phyloP scores from a whole-genome alignment of 2,329 filamentous ascomycete species.

The Claviceps sp. region DNA sequence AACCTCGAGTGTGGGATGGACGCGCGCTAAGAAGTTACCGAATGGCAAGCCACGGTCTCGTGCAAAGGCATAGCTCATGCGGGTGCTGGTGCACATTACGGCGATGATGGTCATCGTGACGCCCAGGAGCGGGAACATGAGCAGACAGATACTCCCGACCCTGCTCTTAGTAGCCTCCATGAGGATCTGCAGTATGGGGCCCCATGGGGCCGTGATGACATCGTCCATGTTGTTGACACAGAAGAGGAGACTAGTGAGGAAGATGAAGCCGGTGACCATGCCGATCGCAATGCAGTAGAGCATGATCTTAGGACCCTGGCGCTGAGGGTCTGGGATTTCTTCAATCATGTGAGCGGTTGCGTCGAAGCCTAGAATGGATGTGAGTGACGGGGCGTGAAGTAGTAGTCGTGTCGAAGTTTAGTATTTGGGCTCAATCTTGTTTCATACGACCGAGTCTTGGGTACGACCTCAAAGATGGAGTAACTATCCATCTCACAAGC shows the following conservation, averaged over 20 bases:
- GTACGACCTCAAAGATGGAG: no score
- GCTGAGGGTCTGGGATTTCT: conserved; percentile 43
- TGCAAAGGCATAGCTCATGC: conserved; percentile 56
- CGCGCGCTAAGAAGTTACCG: conserved; percentile 43
- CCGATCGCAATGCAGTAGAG: conserved; percentile 51
- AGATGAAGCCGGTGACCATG: conserved; percentile 48
- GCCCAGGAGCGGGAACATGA: conserved; percentile 48
- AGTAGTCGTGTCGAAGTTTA: no score
- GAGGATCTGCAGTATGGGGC: conserved; percentile 50
- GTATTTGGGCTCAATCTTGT: no score
- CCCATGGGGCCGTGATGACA: conserved; percentile 41
- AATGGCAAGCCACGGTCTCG: conserved; percentile 53
- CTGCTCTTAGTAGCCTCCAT: conserved; percentile 48
- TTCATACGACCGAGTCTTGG: no score
- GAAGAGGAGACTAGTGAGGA: conserved; percentile 50
- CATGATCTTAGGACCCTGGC: conserved; percentile 53
- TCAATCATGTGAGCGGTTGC: conserved; percentile 38
- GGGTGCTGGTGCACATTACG: conserved; percentile 52
- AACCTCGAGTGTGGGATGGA: conserved; percentile 48
- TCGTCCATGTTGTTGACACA: conserved; percentile 43
- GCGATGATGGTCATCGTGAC: conserved; percentile 44
- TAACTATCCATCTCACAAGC: no score
- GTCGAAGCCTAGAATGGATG: conserved; percentile 24
- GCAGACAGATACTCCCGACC: conserved; percentile 48
- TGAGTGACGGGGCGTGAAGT: no score